Base-by-base conservation (phyloP, 495 filamentous ascomycete genomes). In the Aspergillus baeticus region DNA sequence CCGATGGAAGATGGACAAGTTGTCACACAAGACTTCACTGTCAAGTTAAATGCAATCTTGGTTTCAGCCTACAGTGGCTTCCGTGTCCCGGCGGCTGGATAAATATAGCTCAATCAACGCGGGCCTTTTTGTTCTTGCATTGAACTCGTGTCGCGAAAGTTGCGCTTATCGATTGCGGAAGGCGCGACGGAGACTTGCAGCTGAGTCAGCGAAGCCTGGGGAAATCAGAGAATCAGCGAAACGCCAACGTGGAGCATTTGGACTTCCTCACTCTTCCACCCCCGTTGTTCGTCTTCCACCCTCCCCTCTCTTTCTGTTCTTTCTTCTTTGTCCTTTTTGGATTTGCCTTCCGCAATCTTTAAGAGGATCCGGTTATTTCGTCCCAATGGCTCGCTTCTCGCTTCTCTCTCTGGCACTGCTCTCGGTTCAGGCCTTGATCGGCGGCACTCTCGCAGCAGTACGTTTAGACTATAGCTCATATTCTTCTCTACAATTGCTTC, bases 301-400 rank as follows among this genome's bases (percentile, higher is more conserved):
- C 44, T 48, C 34, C 33, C 47, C 15, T 55, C 39, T 41, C 26
- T 22, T 22, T 48, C 41, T 49, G 20, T 31, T 45, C 45, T 36
- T 26, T 42, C 53, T 55, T 42, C 20, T 35, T 39, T 37, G 41
- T 45, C 36, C 52, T 34, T 51, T 45, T 38, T 14, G 35, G 52
- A 31, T 23, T 54, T 51, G 66, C 55, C 45, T 56, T 59, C 63
- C 44, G 42, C 51, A 39, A 53, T 62, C 52, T 53, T 57, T 57
- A 23, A 23, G n/a, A n/a, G 58, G 34, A 37, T 51, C 55, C 47
- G 11, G 34, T 22, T 37, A 43, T 43, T 33, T 33, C 49, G 49
- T 66, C 81, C 80, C 69, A 65, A 92, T 92, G 89, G 84, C 85
- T 73, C 84, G 85, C 70, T 79, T 86, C 68, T 84, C 83, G 74